phyloP scores from a whole-genome alignment of 257 asterid species.

The Nicotiana benthamiana region DNA sequence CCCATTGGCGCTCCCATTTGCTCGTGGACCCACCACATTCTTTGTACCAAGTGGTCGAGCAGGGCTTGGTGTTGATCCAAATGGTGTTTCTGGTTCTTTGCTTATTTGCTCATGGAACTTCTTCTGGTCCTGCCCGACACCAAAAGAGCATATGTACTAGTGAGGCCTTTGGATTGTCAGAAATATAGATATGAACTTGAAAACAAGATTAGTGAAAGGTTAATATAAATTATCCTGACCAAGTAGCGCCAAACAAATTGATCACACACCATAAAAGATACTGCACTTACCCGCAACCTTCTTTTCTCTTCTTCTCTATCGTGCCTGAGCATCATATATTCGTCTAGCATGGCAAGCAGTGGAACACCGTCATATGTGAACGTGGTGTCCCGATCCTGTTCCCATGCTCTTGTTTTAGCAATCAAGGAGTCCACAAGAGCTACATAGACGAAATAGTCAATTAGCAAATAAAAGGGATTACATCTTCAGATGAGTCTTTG shows the following conservation, averaged over 20 bases:
- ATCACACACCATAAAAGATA: accelerated
- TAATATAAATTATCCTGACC: neutral
- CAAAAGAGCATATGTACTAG: neutral
- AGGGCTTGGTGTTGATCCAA: constrained; percentile 84
- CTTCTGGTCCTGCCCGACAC: constrained; percentile 57
- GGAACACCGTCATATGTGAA: constrained; percentile 75
- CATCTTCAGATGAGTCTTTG: neutral
- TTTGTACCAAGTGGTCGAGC: constrained; percentile 54
- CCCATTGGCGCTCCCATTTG: constrained; percentile 66
- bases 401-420: constrained; percentile 60
- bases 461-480: neutral
- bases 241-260: neutral
- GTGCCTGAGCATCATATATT: constrained; percentile 42
- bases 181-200: neutral
- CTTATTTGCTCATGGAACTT: constrained; percentile 55
- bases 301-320: constrained; percentile 61
- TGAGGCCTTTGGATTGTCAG: neutral
- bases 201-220: neutral
- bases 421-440: constrained; percentile 68
- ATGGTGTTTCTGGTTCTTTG: constrained; percentile 50
- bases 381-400: constrained; percentile 44
- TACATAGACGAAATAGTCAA: neutral
- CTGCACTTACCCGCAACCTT: constrained; percentile 41
- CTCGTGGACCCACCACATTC: constrained; percentile 63
- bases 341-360: constrained; percentile 61